Base-by-base conservation (phyloP, 371 early-diverging fungal species). In the Zychaea mexicana region DNA sequence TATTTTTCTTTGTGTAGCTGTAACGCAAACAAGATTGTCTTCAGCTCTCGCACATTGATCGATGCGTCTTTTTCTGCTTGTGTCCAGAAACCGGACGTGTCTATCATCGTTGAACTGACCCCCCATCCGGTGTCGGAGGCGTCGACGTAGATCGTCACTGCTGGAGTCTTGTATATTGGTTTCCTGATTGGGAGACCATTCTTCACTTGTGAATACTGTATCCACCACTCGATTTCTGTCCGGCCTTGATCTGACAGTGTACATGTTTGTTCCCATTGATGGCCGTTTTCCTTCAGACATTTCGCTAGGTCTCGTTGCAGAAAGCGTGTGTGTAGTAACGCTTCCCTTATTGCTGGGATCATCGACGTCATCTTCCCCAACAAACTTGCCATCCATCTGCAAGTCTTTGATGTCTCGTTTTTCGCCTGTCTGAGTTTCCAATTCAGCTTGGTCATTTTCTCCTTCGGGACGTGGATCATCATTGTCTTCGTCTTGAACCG, bases 11-110 rank as follows among this genome's bases (percentile, higher is more conserved):
- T 52, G 57, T 70, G 60, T 1, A 39, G 49, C 45, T 31, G 21
- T 1, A 68, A 12, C 2, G 65, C 71, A 57, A 62, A 71, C 3
- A 38, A 47, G 8, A 74, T 57, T 15, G 61, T 62, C 38, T 22
- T 52, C 53, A 74, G 32, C 45, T 74, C 69, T 32, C 71, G 6
- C 2, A 74, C 67, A 31, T 70, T 74, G 47, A 69, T 67, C 2
- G 67, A 71, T 2, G 7, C 2, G 32, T 38, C 46, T 45, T 55
- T 52, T 45, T 68, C 68, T 21, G 54, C 21, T 12, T 26, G 5
- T 0, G 24, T 66, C 76, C 76, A 72, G 27, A 60, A 64, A 1
- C 70, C 68, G 2, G 42, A 30, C 17, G 64, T 65, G 10, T 60
- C 0, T 0, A 28, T 21, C 2, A 46, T n/a, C 21, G 46, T 10